Conservation (phyloP, 805 yeast species). For the Candida jianshihensis region DNA sequence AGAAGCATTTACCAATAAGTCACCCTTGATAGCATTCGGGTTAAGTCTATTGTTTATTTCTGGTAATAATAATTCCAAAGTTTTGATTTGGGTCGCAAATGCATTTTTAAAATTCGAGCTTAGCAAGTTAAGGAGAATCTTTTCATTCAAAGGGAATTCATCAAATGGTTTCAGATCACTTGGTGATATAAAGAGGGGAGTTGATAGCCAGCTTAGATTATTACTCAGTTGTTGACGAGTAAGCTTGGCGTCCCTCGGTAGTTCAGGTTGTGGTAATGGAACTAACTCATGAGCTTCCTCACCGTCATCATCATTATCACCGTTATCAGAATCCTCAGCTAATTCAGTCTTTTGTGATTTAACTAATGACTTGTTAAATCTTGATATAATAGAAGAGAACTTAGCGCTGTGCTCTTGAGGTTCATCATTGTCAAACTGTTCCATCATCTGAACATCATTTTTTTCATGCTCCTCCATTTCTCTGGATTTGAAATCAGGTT, state of each 20-base stretch:
- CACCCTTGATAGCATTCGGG: conserved; percentile 40
- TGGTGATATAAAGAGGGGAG: conserved; percentile 52
- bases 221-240: conserved; percentile 26
- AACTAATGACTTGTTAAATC: conserved; percentile 41
- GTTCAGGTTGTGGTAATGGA: conserved; percentile 81
- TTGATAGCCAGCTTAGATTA: conserved; percentile 58
- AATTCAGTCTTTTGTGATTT: conserved; percentile 4
- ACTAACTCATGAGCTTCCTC: conserved; percentile 41
- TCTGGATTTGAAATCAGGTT: too few species aligned
- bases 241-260: conserved; percentile 46
- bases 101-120: conserved; percentile 45
- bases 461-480: conserved; percentile 10
- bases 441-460: conserved; percentile 11
- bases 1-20: conserved; percentile 82
- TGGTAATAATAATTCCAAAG: conserved; percentile 45
- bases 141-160: conserved; percentile 37
- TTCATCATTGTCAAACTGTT: conserved; percentile 4
- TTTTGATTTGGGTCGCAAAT: conserved; percentile 71
- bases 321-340: too few species aligned
- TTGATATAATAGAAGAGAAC: conserved; percentile 43
- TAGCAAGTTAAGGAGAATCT: conserved; percentile 39
- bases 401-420: conserved; percentile 27
- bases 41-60: conserved; percentile 30
- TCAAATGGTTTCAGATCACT: conserved; percentile 38
- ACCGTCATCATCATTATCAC: too few species aligned